phyloP scores from a whole-genome alignment of 352 stramenopile species.

The Phytophthora sansomeana region DNA sequence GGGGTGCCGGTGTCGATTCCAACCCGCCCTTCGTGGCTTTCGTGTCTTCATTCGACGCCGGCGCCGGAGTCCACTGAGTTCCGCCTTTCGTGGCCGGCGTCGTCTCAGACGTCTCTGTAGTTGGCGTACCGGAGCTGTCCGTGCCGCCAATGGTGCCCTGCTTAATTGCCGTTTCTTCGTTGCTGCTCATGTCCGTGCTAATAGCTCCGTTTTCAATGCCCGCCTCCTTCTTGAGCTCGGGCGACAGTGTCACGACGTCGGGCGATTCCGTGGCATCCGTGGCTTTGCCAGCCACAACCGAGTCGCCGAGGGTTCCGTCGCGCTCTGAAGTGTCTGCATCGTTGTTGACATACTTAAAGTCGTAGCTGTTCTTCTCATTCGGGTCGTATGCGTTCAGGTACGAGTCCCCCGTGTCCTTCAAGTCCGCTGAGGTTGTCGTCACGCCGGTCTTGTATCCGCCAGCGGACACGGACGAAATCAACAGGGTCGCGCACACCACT shows the following conservation, averaged over 20 bases:
- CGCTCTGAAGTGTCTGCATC: slow-evolving; percentile 7
- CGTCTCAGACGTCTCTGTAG: slow-evolving; percentile 1
- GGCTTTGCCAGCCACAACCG: slow-evolving; percentile 21
- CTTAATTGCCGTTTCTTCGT: slow-evolving; percentile 1
- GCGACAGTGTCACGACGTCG: slow-evolving; percentile 12
- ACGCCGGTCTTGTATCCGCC: slow-evolving; percentile 12
- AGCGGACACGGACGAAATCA: slow-evolving; percentile 19
- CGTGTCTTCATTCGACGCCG: slow-evolving; percentile 6
- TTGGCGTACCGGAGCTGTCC: not conserved
- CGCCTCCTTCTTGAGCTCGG: slow-evolving; percentile 22
- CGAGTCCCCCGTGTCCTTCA: slow-evolving; percentile 19
- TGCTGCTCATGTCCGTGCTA: slow-evolving; percentile 5
- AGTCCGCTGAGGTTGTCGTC: slow-evolving; percentile 12
- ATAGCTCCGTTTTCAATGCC: slow-evolving; percentile 17
- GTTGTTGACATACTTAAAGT: slow-evolving; percentile 32
- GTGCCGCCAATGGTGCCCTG: slow-evolving; percentile 10
- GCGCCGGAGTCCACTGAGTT: not conserved
- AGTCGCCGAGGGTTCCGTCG: slow-evolving; percentile 23
- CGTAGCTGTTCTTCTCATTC: slow-evolving; percentile 20
- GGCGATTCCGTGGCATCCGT: slow-evolving; percentile 21
- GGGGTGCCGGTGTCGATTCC: slow-evolving; percentile 12
- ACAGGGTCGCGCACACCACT: slow-evolving; percentile 20
- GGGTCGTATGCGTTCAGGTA: slow-evolving; percentile 13
- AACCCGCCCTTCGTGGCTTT: slow-evolving; percentile 13
- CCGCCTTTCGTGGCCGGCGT: not conserved